Evolutionary conservation across 345 rosid genomes (phyloP).

Genomic region (Eucalyptus regnans): DNA sequence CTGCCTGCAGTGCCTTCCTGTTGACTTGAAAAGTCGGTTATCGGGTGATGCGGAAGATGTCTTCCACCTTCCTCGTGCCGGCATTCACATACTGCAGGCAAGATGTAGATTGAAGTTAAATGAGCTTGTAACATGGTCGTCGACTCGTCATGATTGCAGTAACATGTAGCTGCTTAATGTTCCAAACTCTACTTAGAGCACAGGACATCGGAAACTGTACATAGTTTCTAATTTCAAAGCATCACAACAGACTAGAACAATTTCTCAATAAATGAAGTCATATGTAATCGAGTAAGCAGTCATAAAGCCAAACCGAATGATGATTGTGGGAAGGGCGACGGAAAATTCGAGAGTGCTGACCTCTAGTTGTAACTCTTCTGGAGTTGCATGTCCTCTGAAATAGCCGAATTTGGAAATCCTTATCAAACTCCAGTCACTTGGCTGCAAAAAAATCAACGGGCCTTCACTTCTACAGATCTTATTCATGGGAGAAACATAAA

Average conservation of each 20-base stretch:
- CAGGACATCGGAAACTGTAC: not conserved
- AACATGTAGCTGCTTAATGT: not conserved
- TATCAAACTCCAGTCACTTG: conserved; percentile 29
- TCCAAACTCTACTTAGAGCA: not conserved
- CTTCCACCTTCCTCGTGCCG: conserved; percentile 16
- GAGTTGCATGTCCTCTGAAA: conserved; percentile 35
- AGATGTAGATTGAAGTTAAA: not conserved
- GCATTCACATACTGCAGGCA: conserved; percentile 37
- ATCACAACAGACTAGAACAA: not conserved
- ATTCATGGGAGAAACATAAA: not conserved
- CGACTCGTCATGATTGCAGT: not conserved
- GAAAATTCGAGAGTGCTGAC: conserved; percentile 4
- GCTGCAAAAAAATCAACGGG: not conserved
- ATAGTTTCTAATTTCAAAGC: not conserved
- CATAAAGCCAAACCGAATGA: not conserved
- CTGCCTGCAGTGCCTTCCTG: not conserved
- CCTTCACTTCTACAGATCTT: not conserved
- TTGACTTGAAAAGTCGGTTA: not conserved
- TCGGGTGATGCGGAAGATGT: conserved; percentile 36
- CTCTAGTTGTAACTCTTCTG: conserved; percentile 27
- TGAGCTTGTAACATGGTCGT: not conserved
- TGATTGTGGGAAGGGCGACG: not conserved
- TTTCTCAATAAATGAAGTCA: not conserved
- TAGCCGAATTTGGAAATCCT: conserved; percentile 41
- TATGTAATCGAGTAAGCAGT: not conserved